Evolutionary conservation across 179 eudicot genomes (phyloP).

Genomic region (Spinacia oleracea): DNA sequence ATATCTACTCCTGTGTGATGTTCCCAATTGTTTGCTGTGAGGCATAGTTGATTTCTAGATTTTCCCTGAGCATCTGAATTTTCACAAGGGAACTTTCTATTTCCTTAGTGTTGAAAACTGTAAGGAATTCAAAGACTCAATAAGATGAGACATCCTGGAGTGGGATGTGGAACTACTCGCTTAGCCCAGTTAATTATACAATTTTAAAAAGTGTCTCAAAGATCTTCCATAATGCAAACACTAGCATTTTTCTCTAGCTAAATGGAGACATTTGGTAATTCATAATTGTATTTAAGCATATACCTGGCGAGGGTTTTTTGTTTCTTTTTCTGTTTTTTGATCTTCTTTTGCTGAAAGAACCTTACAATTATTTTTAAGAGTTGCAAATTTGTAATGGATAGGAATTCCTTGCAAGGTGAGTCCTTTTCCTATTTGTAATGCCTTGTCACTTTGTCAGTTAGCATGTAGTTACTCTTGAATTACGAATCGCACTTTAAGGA

Average conservation of each 20-base stretch:
- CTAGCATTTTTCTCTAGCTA: neutral
- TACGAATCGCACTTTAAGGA: neutral
- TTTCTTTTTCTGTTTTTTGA: neutral
- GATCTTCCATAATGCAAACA: neutral
- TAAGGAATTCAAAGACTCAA: neutral
- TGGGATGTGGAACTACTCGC: neutral
- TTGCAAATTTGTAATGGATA: neutral
- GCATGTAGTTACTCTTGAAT: neutral
- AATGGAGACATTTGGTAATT: neutral
- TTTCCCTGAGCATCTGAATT: neutral
- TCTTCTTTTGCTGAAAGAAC: neutral
- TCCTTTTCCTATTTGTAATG: neutral
- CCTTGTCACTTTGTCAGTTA: neutral
- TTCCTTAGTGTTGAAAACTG: neutral
- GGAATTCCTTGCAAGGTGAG: neutral
- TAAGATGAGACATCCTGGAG: constrained; percentile 8
- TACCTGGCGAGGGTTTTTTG: neutral
- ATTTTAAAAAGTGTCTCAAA: neutral
- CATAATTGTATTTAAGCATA: neutral
- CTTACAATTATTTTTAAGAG: neutral
- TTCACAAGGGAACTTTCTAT: neutral
- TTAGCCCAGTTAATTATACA: neutral
- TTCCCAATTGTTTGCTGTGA: neutral
- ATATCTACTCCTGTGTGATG: neutral
- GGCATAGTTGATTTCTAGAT: neutral